Evolutionary conservation across 2,329 filamentous ascomycete genomes (phyloP), one percentile per base, ranked within the genome.

Genomic region (Metarhizium brunneum): DNA sequence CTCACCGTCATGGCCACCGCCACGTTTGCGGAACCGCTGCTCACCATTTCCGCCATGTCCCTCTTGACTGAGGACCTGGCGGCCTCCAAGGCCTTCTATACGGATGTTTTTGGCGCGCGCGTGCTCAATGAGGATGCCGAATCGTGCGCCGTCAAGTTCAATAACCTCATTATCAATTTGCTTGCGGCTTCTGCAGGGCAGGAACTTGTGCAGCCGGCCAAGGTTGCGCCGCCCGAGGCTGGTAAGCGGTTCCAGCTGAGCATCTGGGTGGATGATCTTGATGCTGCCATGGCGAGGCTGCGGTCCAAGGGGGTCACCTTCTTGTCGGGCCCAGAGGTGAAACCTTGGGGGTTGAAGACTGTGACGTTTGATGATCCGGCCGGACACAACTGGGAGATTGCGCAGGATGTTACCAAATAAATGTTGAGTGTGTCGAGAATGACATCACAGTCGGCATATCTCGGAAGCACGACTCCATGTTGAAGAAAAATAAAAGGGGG

Each of bases 281-380:
- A 61, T 40, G 54, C 45, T 6, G 55, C 59, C 29, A 47, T 58
- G 14, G 56, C 38, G 36, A 52, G 25, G 50, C 49, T 61, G 29
- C 7, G 29, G 18, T n/a, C 7, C 10, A 38, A 47, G 25, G 58
- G 57, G 38, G 58, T 61, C 32, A 53, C 47, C 13, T 56, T 60
- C 36, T 5, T 56, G 38, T 54, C 42, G 3, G 54, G 52, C 16
- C 54, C 58, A 16, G 50, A 55, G 50, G 50, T 49, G 40, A 60
- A 57, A 54, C 58, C 55, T 2, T 60, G 57, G 55, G 56, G 56
- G 2, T 48, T 56, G 55, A 48, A 50, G 6, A 51, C 51, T 5
- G 25, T 54, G n/a, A 57, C 57, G 1, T 59, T 59, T 57, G 52
- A 58, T 52, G 55, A 60, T 43, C 58, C 58, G 35, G 50, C 56